Base-by-base conservation (phyloP, 1,139 yeast species). In the Pneumocystis canis region DNA sequence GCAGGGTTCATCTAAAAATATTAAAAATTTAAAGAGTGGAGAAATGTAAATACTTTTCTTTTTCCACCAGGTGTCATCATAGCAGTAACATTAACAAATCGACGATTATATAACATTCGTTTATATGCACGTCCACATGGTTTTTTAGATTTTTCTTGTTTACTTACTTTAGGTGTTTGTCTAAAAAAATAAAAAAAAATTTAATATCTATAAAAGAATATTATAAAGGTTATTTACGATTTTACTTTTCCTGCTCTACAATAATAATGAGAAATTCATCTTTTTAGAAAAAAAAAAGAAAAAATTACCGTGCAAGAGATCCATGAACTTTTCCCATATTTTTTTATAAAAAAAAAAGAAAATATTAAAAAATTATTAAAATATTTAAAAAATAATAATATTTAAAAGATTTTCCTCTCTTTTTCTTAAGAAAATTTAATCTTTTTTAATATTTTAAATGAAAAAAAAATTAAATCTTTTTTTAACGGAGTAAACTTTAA, bases 21-120 rank as follows among this genome's bases (percentile, higher is more conserved):
- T n/a, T n/a, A n/a, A n/a, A n/a, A n/a, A n/a, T n/a, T n/a, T n/a
- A n/a, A n/a, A n/a, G n/a, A n/a, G n/a, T 5, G 40, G 5, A 37
- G 40, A 5, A 28, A 5, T 31, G 37, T 61, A 60, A n/a, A n/a
- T 61, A 89, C 85, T 84, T 86, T 88, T 87, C 97, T 89, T 89
- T 89, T 90, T 83, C 97, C 97, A 85, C 88, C 87, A 7, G n/a
- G 1, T 79, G 94, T 61, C 59, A 65, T 84, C n/a, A n/a, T n/a
- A n/a, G n/a, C n/a, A 81, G 89, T 84, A 77, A 97, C 90, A 81
- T 92, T 92, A 75, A 92, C 89, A 81, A 92, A 92, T 84, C 98
- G 90, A 84, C 94, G 89, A 83, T 96, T 92, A 96, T 94, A 94
- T 81, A 88, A 82, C 78, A 90, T 79, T 83, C 99, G 88, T 89